These are phyloP conservation scores for Spongiforma sp. DNA, from an alignment of 1,284 basidiomycete species.

Conservation along the genomic window DNA sequence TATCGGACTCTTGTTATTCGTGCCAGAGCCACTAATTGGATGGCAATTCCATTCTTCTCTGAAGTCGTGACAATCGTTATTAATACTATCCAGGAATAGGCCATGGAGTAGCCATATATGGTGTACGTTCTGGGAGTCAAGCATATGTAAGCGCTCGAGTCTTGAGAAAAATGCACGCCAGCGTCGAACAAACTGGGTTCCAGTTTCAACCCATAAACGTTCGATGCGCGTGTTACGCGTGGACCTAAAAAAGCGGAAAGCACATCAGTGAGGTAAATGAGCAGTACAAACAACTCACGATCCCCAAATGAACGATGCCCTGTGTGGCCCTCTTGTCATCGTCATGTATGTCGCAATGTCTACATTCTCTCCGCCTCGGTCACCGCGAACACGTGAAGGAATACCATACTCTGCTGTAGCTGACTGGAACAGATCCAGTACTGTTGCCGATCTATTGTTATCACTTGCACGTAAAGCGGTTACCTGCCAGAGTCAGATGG, in stretches of 20 bases:
- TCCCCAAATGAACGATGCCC: background rate
- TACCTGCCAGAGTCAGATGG: too few relatives aligned
- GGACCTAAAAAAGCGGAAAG: conserved; percentile 4
- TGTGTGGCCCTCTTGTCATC: background rate
- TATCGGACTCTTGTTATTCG: conserved; percentile 13
- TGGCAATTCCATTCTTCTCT: background rate
- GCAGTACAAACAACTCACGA: background rate
- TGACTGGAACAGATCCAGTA: background rate
- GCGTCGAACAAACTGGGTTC: conserved; percentile 19
- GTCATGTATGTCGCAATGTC: background rate
- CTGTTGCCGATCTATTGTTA: background rate
- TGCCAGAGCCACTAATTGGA: background rate
- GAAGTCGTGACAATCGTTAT: background rate
- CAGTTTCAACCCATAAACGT: conserved; percentile 44
- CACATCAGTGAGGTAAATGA: background rate
- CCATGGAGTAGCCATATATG: background rate
- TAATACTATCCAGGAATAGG: background rate
- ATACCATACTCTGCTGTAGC: background rate
- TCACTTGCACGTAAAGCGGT: background rate
- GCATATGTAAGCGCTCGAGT: conserved; percentile 28
- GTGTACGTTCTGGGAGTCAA: conserved; percentile 16
- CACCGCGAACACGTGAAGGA: background rate
- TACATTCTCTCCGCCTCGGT: background rate
- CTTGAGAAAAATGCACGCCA: conserved; percentile 38
- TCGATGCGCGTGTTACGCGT: conserved; percentile 39